Percentiles rank a stretch among this genome's conserved stretches.
phyloP scores from a whole-genome alignment of 352 stramenopile species.

The Phytophthora pseudosyringae region DNA sequence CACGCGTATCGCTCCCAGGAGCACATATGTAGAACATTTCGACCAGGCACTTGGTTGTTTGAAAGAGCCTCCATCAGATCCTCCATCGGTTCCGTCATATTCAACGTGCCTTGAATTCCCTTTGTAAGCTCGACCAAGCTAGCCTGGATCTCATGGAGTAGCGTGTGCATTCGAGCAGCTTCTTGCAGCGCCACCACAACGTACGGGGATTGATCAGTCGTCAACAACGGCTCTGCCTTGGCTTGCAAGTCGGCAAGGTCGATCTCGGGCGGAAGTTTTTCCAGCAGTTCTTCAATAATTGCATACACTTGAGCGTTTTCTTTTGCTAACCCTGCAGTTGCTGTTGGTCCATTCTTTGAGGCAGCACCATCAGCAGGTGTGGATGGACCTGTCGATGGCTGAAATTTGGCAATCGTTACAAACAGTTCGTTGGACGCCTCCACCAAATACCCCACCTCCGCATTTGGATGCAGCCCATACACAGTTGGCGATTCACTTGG shows the following conservation, averaged over 20 bases:
- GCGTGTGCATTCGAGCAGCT: conserved; percentile 71
- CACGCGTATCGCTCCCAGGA: conserved; percentile 85
- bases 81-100: conserved; percentile 92
- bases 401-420: conserved; percentile 82
- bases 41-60: conserved; percentile 79
- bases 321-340: conserved; percentile 20
- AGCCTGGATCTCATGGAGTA: conserved; percentile 67
- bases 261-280: conserved; percentile 66
- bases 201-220: conserved; percentile 76
- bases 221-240: conserved; percentile 60
- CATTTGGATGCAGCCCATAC: conserved; percentile 83
- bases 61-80: conserved; percentile 74
- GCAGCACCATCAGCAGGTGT: conserved; percentile 29
- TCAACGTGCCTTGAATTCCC: conserved; percentile 84
- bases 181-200: conserved; percentile 87
- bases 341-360: conserved; percentile 21
- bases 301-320: conserved; percentile 45
- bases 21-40: conserved; percentile 75
- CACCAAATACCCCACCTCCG: conserved; percentile 80
- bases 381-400: conserved; percentile 79
- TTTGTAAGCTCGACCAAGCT: conserved; percentile 77
- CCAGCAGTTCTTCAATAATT: conserved; percentile 64
- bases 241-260: conserved; percentile 61
- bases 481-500: conserved; percentile 68
- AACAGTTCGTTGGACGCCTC: conserved; percentile 89